Evolutionary conservation across 768 basidiomycete genomes (phyloP).

Genomic region (Amanita brunnescens): DNA sequence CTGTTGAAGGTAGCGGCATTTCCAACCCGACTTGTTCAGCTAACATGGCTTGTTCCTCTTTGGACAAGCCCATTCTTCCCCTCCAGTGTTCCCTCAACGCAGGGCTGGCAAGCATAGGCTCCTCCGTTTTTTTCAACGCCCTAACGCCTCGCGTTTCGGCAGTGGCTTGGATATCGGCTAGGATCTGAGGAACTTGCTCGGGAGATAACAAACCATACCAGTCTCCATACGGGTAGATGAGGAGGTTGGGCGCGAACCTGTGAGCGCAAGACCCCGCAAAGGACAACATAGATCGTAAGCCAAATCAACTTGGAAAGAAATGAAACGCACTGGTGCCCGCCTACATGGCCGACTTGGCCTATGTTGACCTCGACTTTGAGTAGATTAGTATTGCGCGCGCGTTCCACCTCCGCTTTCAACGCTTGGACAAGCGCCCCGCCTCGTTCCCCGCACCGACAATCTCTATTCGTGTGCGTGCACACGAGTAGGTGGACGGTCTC

Average conservation of each 20-base stretch:
- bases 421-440: slow-evolving; percentile 50
- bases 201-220: slow-evolving; percentile 36
- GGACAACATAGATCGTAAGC: neutral
- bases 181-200: neutral
- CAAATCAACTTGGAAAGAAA: neutral
- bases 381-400: slow-evolving; percentile 22
- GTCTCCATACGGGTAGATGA: slow-evolving; percentile 65
- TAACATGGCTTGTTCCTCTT: neutral
- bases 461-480: slow-evolving; percentile 71
- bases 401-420: slow-evolving; percentile 43
- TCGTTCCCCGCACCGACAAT: slow-evolving; percentile 69
- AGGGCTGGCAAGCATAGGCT: neutral
- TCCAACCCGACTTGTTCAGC: neutral
- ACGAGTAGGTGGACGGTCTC: slow-evolving; percentile 45
- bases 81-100: slow-evolving; percentile 1
- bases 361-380: slow-evolving; percentile 20
- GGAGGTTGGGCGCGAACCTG: slow-evolving; percentile 62
- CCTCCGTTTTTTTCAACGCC: neutral
- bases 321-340: slow-evolving; percentile 68
- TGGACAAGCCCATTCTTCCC: slow-evolving; percentile 1
- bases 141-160: neutral
- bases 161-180: neutral
- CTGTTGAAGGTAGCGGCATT: neutral
- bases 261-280: neutral
- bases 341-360: slow-evolving; percentile 69